These are phyloP conservation scores for Neofusicoccum kwambonambiense DNA, from an alignment of 2,329 filamentous ascomycete genomes.

Conservation along the genomic window DNA sequence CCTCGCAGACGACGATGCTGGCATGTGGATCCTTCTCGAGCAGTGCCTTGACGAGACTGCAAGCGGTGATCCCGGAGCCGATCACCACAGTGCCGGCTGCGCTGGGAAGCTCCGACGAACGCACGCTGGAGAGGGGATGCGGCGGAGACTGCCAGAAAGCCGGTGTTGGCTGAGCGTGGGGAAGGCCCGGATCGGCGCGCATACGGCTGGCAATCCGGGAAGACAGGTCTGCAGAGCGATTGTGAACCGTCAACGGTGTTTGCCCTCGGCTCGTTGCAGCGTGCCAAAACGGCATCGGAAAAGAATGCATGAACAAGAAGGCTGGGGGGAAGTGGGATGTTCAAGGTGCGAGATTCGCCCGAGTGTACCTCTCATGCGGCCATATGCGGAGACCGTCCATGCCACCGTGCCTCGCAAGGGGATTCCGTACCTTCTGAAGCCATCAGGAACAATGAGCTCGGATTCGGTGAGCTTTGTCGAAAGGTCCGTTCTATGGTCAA, in stretches of 20 bases:
- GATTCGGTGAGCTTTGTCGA: too few species aligned
- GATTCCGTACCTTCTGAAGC: not conserved
- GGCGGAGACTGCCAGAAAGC: not conserved
- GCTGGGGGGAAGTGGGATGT: not conserved
- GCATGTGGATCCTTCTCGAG: conserved; percentile 23
- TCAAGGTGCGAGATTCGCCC: too few species aligned
- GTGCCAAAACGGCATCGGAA: too few species aligned
- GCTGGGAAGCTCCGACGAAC: not conserved
- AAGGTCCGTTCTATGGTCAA: too few species aligned
- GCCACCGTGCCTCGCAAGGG: not conserved
- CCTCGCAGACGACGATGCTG: conserved; percentile 43
- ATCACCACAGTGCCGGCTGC: not conserved
- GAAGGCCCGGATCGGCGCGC: not conserved
- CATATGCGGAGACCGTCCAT: too few species aligned
- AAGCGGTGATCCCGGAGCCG: conserved; percentile 53
- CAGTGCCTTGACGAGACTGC: conserved; percentile 39
- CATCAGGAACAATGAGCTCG: not conserved
- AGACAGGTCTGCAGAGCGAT: not conserved
- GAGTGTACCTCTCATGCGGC: too few species aligned
- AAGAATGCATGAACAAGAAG: too few species aligned
- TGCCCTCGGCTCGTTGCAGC: too few species aligned
- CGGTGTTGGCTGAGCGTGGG: not conserved
- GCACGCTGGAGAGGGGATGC: not conserved
- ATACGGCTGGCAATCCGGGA: not conserved
- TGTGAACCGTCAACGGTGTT: too few species aligned